Conservation (phyloP, 106 monocot species). For the Vanilla planifolia region DNA sequence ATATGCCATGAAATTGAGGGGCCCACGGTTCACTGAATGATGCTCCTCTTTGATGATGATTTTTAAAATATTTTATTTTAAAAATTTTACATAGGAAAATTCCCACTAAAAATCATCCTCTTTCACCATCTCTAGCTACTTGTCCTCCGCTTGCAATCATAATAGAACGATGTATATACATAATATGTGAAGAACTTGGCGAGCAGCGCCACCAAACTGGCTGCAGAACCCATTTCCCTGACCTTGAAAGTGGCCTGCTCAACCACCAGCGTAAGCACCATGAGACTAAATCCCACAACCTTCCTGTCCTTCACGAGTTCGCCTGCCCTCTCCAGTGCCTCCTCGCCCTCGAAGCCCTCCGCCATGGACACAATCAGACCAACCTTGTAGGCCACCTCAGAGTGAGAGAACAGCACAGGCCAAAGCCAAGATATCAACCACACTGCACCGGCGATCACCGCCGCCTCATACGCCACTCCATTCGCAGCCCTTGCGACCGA, state of each 20-base stretch:
- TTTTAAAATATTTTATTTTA: too few species aligned
- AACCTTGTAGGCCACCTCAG: neutral
- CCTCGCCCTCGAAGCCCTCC: conserved; percentile 7
- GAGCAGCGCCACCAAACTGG: neutral
- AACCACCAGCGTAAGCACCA: neutral
- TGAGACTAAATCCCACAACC: neutral
- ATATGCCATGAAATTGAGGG: too few species aligned
- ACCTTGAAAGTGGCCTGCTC: neutral
- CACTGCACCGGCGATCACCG: neutral
- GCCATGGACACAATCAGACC: conserved; percentile 9
- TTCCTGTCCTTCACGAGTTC: conserved; percentile 16
- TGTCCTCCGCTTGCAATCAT: conserved; percentile 11
- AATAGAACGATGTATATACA: conserved; percentile 18
- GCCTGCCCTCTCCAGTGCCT: conserved; percentile 6
- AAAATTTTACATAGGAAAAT: too few species aligned
- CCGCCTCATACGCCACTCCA: neutral
- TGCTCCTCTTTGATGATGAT: too few species aligned
- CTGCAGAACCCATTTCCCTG: neutral
- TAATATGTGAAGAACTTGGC: conserved; percentile 7
- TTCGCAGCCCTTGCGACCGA: neutral
- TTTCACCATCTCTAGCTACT: too few species aligned
- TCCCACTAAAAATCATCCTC: too few species aligned
- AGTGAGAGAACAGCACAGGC: neutral
- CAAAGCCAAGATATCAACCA: neutral
- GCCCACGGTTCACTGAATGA: too few species aligned